Percentiles rank a stretch among this genome's conserved stretches.
phyloP scores from a whole-genome alignment of 169 alveolate genomes.

The Sarcocystis neurona region DNA sequence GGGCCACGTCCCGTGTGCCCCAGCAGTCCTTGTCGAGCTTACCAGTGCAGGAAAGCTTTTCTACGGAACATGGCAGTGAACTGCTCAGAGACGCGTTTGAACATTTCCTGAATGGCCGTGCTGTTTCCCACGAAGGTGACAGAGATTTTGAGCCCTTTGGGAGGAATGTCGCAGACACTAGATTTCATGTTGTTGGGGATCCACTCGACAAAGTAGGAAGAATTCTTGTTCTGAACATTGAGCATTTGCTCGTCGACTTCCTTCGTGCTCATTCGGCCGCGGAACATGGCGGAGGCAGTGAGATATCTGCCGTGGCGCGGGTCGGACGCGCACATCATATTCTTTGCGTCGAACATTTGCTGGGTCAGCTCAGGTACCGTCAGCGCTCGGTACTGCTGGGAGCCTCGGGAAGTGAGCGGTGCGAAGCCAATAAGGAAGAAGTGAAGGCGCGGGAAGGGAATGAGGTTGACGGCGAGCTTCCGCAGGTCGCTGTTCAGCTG shows the following conservation, averaged over 20 bases:
- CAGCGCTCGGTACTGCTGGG: constrained; percentile 98
- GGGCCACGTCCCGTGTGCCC: too few relatives aligned
- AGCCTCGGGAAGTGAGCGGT: constrained; percentile 97
- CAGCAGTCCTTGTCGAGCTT: background rate
- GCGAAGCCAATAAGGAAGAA: constrained; percentile 99
- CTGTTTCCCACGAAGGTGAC: constrained; percentile 97
- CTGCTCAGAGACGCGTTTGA: constrained; percentile 96
- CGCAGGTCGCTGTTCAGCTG: constrained; percentile 95
- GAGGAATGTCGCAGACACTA: constrained; percentile 98
- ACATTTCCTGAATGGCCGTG: constrained; percentile 97
- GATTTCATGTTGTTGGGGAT: constrained; percentile 97
- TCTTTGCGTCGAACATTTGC: constrained; percentile 99
- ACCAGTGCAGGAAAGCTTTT: constrained; percentile 98
- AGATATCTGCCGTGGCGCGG: constrained; percentile 99
- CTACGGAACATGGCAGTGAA: constrained; percentile 98
- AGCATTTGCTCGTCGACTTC: constrained; percentile 99
- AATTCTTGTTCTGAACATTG: constrained; percentile 96
- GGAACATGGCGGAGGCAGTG: constrained; percentile 97
- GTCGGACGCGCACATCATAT: constrained; percentile 99
- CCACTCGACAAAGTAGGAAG: constrained; percentile 98
- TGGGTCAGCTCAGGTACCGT: constrained; percentile 99
- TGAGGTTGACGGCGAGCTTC: constrained; percentile 96
- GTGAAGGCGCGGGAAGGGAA: constrained; percentile 98
- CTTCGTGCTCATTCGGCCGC: constrained; percentile 98
- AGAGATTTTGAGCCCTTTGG: constrained; percentile 97